Conservation (phyloP, 768 basidiomycete genomes). For the Sistotremastrum niveocremeum region DNA sequence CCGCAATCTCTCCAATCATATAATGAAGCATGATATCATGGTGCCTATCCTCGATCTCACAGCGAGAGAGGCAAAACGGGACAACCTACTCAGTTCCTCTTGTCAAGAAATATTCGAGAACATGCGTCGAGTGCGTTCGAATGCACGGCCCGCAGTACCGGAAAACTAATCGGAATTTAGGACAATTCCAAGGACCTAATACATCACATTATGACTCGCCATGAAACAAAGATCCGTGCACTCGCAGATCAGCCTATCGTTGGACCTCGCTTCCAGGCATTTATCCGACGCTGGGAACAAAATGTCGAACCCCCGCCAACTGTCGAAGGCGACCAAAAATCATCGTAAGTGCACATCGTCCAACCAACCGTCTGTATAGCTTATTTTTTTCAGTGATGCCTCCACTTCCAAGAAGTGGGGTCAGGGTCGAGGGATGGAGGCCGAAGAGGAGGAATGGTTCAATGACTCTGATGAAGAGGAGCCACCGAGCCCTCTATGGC, state of each 20-base stretch:
- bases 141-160: neutral
- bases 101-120: slow-evolving; percentile 94
- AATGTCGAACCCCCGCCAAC: slow-evolving; percentile 69
- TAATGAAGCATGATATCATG: slow-evolving; percentile 77
- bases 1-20: slow-evolving; percentile 52
- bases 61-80: slow-evolving; percentile 67
- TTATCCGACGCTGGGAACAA: slow-evolving; percentile 81
- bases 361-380: neutral
- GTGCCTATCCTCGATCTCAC: slow-evolving; percentile 75
- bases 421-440: slow-evolving; percentile 40
- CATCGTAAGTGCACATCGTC: too few relatives aligned
- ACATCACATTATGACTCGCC: slow-evolving; percentile 66
- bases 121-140: slow-evolving; percentile 59
- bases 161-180: slow-evolving; percentile 23
- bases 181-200: slow-evolving; percentile 84
- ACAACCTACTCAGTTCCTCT: slow-evolving; percentile 88
- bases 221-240: slow-evolving; percentile 49
- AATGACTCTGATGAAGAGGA: slow-evolving; percentile 74
- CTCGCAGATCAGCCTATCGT: slow-evolving; percentile 50
- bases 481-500: slow-evolving; percentile 26
- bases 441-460: slow-evolving; percentile 90
- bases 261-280: slow-evolving; percentile 51
- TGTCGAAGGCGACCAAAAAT: slow-evolving; percentile 18
- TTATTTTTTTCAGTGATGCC: slow-evolving; percentile 1
- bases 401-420: slow-evolving; percentile 15